Base-by-base conservation (phyloP, 106 monocot genomes). In the Acorus gramineus region DNA sequence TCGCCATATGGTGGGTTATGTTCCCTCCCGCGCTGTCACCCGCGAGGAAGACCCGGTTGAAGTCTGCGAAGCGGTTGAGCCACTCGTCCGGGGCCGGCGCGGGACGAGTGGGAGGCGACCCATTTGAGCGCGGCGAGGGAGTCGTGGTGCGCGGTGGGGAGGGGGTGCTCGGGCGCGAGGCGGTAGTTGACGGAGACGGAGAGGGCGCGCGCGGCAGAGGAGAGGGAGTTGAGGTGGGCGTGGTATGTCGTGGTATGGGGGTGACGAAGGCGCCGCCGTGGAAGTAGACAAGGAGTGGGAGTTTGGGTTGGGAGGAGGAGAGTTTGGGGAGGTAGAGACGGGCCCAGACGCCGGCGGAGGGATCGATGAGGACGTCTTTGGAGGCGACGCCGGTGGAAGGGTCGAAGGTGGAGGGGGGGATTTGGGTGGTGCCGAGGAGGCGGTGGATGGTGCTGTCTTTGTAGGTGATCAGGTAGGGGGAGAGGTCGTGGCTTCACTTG, bases 11-110 rank as follows among this genome's bases (percentile, higher is more conserved):
- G 2, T 71, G 70, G 46, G 46, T 66, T 50, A 73, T 73, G 57
- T 66, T 73, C 4, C 46, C 73, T 0, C 73, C 73, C 4, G 73
- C 66, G 53, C 73, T 73, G 28, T 73, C 73, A 0, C 73, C 73
- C 2, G 60, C 66, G 44, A 73, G 59, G 46, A 66, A 73, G 49
- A 73, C 13, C 50, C 59, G 11, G 8, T 7, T 3, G 4, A 44
- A 28, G 47, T 69, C 69, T 11, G 51, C 69, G 6, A 11, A 52
- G 2, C 14, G n/a, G 2, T 42, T 9, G 3, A 69, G 49, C 69
- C 69, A 69, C 11, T 47, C 14, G 51, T 69, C 69, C 3, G 61
- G 12, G 6, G 14, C 4, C 54, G 14, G 61, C 4, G 58, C 47
- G 28, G 48, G 43, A 56, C 68, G 57, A 68, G 12, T 45, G 56